Conservation (phyloP, 1,284 basidiomycete genomes). For the Taiwanofungus camphoratus region DNA sequence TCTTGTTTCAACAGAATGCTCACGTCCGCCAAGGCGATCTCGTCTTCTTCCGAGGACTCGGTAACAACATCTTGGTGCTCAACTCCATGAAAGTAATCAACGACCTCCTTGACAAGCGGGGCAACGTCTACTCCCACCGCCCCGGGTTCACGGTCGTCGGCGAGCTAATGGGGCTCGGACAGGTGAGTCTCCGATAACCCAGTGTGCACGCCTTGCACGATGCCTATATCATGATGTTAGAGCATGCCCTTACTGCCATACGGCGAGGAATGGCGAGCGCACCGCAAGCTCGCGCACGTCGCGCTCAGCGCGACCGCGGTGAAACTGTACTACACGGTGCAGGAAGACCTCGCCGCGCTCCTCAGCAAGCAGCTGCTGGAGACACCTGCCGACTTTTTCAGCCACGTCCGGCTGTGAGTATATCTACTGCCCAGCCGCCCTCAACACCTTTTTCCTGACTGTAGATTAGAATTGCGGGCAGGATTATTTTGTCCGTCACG, state of each 20-base stretch:
- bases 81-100: conserved; percentile 27
- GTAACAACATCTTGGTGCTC: conserved; percentile 25
- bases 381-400: conserved; percentile 13
- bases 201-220: background rate
- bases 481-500: conserved; percentile 26
- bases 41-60: conserved; percentile 15
- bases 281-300: conserved; percentile 24
- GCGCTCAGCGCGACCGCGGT: conserved; percentile 23
- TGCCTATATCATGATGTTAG: conserved; percentile 5
- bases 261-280: conserved; percentile 20
- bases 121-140: conserved; percentile 29
- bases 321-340: conserved; percentile 23
- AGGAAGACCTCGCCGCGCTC: conserved; percentile 22
- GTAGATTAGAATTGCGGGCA: conserved; percentile 22
- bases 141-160: conserved; percentile 30
- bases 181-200: conserved; percentile 14
- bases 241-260: conserved; percentile 16
- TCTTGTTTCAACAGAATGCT: too few species aligned
- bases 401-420: conserved; percentile 16
- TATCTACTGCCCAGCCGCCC: too few species aligned
- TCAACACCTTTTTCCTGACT: too few species aligned
- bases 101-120: conserved; percentile 31
- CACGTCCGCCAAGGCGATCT: conserved; percentile 9
- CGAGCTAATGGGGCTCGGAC: conserved; percentile 30
- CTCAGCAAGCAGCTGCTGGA: conserved; percentile 13